phyloP scores from a whole-genome alignment of 1,284 basidiomycete species.

The Ustilago bromivora region DNA sequence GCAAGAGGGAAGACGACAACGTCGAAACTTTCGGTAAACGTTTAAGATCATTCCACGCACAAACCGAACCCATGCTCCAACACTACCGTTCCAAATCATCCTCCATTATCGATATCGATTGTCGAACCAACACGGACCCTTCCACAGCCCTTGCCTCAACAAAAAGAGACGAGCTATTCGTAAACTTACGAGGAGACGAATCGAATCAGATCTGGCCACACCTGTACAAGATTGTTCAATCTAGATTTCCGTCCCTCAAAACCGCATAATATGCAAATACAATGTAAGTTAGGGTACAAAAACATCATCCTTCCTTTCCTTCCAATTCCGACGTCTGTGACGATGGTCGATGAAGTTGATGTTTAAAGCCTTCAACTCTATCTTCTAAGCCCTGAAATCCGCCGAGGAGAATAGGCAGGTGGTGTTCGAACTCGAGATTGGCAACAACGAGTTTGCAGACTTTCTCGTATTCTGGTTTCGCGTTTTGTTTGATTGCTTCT shows the following conservation, averaged over 20 bases:
- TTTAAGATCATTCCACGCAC: slow-evolving; percentile 83
- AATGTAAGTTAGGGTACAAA: background rate
- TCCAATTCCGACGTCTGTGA: background rate
- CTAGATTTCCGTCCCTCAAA: slow-evolving; percentile 36
- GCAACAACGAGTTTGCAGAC: slow-evolving; percentile 38
- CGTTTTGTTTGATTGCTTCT: slow-evolving; percentile 24
- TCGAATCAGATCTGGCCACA: slow-evolving; percentile 94
- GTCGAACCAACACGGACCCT: slow-evolving; percentile 16
- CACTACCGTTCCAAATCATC: slow-evolving; percentile 78
- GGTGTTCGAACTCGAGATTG: slow-evolving; percentile 41
- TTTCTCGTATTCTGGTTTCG: slow-evolving; percentile 36
- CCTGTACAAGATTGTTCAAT: slow-evolving; percentile 75
- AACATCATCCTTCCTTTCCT: background rate
- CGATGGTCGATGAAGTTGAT: background rate
- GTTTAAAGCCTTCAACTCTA: slow-evolving; percentile 37
- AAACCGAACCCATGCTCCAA: slow-evolving; percentile 85
- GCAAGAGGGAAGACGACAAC: slow-evolving; percentile 90
- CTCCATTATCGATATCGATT: slow-evolving; percentile 42
- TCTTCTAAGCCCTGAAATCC: slow-evolving; percentile 38
- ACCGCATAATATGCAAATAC: background rate
- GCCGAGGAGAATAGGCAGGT: slow-evolving; percentile 21
- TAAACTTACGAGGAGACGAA: slow-evolving; percentile 82
- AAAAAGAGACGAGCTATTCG: slow-evolving; percentile 71
- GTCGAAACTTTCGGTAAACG: slow-evolving; percentile 86
- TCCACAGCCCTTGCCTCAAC: background rate